phyloP scores from a whole-genome alignment of 805 yeast species.

The Pichia ethanolica region DNA sequence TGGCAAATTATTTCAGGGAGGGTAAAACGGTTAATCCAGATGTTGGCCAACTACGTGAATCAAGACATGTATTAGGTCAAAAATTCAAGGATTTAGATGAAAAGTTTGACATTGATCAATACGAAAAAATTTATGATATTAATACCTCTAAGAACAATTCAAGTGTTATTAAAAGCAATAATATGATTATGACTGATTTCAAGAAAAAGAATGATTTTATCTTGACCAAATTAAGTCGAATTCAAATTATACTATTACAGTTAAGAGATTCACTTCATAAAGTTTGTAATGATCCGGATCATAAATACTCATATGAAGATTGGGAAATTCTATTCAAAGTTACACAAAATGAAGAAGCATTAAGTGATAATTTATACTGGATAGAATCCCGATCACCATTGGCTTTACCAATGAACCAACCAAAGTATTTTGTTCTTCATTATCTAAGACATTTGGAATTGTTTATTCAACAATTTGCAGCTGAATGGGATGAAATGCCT shows the following conservation, averaged over 20 bases:
- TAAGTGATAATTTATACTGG: slow-evolving; percentile 43
- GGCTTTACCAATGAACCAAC: slow-evolving; percentile 60
- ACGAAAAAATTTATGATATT: slow-evolving; percentile 1
- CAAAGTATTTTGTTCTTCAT: slow-evolving; percentile 43
- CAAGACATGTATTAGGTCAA: slow-evolving; percentile 8
- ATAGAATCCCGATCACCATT: slow-evolving; percentile 60
- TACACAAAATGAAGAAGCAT: slow-evolving; percentile 20
- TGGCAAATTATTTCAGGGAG: slow-evolving; percentile 19
- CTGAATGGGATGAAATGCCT: slow-evolving; percentile 15
- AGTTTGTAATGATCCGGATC: slow-evolving; percentile 33
- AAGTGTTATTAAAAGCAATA: slow-evolving; percentile 6
- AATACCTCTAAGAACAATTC: background rate
- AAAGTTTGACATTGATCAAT: slow-evolving; percentile 6
- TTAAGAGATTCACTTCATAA: slow-evolving; percentile 28
- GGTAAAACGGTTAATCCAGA: slow-evolving; percentile 11
- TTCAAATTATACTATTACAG: slow-evolving; percentile 24
- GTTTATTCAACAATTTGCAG: slow-evolving; percentile 21
- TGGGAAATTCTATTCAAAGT: slow-evolving; percentile 39
- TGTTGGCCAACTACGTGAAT: slow-evolving; percentile 1
- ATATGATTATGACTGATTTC: slow-evolving; percentile 15
- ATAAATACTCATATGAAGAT: slow-evolving; percentile 40
- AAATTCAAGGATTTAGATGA: slow-evolving; percentile 16
- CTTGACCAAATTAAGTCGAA: slow-evolving; percentile 14
- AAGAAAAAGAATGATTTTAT: slow-evolving; percentile 22
- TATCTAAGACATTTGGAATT: slow-evolving; percentile 21